A percentile compares a stretch with the other conserved stretches of the same genome.
Conservation (phyloP, 441 rosid genomes). For the Populus tomentosa region DNA sequence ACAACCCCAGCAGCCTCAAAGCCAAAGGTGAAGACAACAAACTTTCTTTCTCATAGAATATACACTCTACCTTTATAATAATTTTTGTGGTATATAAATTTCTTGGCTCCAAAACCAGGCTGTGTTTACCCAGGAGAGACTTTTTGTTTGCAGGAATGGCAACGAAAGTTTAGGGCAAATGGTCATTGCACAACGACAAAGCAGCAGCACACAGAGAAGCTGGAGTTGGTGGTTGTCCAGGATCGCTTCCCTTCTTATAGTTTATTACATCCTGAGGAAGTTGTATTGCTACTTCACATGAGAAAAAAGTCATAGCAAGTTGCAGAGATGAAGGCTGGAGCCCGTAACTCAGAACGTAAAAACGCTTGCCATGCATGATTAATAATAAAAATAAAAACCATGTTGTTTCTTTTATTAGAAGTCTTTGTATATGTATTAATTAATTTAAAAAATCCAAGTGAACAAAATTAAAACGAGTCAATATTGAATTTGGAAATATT, state of each 20-base stretch:
- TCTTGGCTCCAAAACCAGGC: background rate
- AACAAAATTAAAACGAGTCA: too few relatives aligned
- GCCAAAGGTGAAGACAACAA: background rate
- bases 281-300: constrained; percentile 15
- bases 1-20: background rate
- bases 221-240: constrained; percentile 21
- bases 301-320: background rate
- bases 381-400: too few relatives aligned
- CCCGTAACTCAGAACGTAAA: background rate
- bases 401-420: too few relatives aligned
- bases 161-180: background rate
- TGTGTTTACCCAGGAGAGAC: background rate
- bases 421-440: too few relatives aligned
- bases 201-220: background rate
- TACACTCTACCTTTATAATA: background rate
- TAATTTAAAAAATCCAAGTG: too few relatives aligned
- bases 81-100: background rate
- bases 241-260: constrained; percentile 25
- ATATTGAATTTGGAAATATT: too few relatives aligned
- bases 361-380: background rate
- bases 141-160: constrained; percentile 17
- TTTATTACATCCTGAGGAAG: constrained; percentile 36
- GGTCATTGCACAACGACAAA: background rate
- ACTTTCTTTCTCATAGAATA: background rate
- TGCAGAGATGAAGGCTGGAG: background rate